Evolutionary conservation across 495 filamentous ascomycete genomes (phyloP).

Genomic region (Xylaria grammica): DNA sequence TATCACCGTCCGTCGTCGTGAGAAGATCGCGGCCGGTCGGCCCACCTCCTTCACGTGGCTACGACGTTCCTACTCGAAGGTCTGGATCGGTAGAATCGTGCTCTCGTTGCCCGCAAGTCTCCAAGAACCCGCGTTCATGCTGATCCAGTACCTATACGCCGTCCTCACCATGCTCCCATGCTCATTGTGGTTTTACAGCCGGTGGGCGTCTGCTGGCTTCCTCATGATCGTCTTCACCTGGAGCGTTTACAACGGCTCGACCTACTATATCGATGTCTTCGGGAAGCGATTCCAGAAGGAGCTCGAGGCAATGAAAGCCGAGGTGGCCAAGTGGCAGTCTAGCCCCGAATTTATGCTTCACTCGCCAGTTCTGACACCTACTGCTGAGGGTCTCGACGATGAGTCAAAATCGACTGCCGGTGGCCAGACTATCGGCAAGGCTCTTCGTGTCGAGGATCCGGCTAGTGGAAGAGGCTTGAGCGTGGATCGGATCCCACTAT

Average conservation of each 20-base stretch:
- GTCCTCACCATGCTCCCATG: conserved; percentile 92
- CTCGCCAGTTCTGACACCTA: conserved; percentile 48
- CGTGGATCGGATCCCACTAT: conserved; percentile 61
- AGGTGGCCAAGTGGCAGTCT: conserved; percentile 88
- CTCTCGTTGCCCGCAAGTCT: conserved; percentile 72
- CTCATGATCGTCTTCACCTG: conserved; percentile 80
- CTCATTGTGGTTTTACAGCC: conserved; percentile 92
- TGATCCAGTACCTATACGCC: conserved; percentile 92
- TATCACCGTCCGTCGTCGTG: conserved; percentile 88
- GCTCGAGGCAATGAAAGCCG: conserved; percentile 84
- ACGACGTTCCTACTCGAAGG: conserved; percentile 83
- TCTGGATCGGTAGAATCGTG: conserved; percentile 85
- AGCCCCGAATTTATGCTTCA: conserved; percentile 50
- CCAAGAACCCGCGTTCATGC: conserved; percentile 93
- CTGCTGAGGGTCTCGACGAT: conserved; percentile 18
- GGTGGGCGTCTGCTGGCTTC: conserved; percentile 78
- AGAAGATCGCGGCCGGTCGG: conserved; percentile 93
- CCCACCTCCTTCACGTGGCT: conserved; percentile 98
- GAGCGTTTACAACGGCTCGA: conserved; percentile 94
- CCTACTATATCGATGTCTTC: conserved; percentile 97
- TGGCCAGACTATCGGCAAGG: conserved; percentile 22
- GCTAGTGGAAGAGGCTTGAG: conserved; percentile 37
- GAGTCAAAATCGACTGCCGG: conserved; percentile 7
- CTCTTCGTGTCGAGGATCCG: conserved; percentile 33
- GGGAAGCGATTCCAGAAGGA: conserved; percentile 97